Percentiles rank a stretch among this genome's conserved stretches.
Evolutionary conservation across 2,329 filamentous ascomycete species (phyloP).

Genomic region (Salinomyces thailandicus): DNA sequence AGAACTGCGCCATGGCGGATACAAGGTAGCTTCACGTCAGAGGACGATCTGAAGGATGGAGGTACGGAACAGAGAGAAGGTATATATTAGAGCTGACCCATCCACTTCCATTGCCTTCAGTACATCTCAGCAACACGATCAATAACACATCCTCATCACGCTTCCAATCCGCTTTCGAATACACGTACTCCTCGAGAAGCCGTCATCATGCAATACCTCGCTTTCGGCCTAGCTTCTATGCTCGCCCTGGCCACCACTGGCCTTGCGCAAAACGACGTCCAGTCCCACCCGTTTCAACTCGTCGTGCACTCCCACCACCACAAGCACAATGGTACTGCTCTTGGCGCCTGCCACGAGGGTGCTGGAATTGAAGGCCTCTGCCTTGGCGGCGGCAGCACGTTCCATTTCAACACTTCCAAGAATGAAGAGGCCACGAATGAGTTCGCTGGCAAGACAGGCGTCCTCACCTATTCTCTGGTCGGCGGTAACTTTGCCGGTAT

Average conservation of each 20-base stretch:
- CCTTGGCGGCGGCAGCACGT: conserved; percentile 14
- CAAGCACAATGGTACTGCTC: conserved; percentile 28
- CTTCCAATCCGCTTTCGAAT: too few species aligned
- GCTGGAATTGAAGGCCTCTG: conserved; percentile 41
- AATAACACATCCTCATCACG: too few species aligned
- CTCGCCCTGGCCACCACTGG: conserved; percentile 16
- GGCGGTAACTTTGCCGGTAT: conserved; percentile 23
- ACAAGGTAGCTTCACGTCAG: too few species aligned
- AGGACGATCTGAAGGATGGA: too few species aligned
- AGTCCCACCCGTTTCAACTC: conserved; percentile 37
- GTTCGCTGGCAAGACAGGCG: conserved; percentile 27
- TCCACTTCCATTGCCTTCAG: too few species aligned
- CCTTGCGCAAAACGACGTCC: conserved; percentile 25
- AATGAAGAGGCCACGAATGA: conserved; percentile 9
- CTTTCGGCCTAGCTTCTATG: too few species aligned
- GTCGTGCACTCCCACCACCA: conserved; percentile 30
- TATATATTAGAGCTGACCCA: too few species aligned
- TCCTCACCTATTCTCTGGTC: conserved; percentile 18
- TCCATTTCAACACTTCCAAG: conserved; percentile 15
- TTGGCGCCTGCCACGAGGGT: conserved; percentile 38
- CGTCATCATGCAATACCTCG: too few species aligned
- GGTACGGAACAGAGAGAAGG: too few species aligned
- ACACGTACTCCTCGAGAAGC: too few species aligned
- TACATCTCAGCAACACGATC: too few species aligned
- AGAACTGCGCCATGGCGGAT: too few species aligned